These are phyloP conservation scores for Mollisiaceae sp. DNA, from an alignment of 2,329 filamentous ascomycete species.

Conservation along the genomic window DNA sequence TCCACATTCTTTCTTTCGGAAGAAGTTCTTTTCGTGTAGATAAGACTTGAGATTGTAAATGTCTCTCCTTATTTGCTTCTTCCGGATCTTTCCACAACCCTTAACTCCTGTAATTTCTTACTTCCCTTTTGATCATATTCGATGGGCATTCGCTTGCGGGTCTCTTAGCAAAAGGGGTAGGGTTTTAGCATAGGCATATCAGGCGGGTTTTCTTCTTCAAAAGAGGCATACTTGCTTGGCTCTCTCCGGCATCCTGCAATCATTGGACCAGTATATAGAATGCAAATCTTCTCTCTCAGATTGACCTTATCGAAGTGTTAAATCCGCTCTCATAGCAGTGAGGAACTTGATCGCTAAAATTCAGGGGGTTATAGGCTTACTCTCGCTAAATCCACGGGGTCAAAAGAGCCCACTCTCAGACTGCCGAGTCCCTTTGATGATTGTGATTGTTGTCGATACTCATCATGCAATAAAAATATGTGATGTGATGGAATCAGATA, in stretches of 20 bases:
- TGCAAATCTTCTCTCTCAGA: background rate
- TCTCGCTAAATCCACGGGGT: background rate
- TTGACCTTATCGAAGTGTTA: background rate
- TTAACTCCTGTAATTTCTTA: background rate
- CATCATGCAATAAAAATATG: background rate
- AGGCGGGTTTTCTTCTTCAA: background rate
- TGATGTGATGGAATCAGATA: background rate
- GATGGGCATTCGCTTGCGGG: conserved; percentile 1
- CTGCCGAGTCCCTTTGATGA: background rate
- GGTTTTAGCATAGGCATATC: background rate
- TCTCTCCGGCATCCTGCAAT: background rate
- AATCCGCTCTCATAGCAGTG: background rate
- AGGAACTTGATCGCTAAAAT: background rate
- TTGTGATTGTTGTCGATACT: background rate
- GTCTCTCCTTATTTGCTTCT: conserved; percentile 2
- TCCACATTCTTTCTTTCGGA: conserved; percentile 3
- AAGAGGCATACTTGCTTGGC: background rate
- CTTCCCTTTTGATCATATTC: background rate
- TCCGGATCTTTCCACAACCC: background rate
- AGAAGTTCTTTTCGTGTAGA: background rate
- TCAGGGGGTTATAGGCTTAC: background rate
- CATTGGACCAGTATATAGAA: conserved; percentile 1
- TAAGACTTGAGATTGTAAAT: conserved; percentile 2
- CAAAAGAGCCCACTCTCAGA: too few relatives aligned
- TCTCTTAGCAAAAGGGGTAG: background rate